Conservation (phyloP, 306 rosid species). For the Cucurbita pepo region DNA sequence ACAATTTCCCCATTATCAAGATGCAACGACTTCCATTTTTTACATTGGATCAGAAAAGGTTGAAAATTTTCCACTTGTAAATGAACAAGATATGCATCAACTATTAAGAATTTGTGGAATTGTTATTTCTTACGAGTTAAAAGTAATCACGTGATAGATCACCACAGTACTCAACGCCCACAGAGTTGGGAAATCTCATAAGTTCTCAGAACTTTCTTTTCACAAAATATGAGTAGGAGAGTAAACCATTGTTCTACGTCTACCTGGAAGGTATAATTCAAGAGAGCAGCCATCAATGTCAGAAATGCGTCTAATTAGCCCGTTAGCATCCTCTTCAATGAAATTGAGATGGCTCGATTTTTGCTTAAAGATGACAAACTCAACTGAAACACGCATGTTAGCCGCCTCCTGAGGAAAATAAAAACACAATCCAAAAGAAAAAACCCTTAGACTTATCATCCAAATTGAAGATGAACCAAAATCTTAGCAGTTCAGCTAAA, state of each 20-base stretch:
- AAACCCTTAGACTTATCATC: neutral
- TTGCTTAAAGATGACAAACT: constrained; percentile 53
- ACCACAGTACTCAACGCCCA: neutral
- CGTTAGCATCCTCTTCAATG: constrained; percentile 27
- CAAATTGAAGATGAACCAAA: neutral
- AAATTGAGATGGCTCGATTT: constrained; percentile 43
- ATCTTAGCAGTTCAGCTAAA: neutral
- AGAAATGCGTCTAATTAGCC: constrained; percentile 33
- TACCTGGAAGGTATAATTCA: constrained; percentile 47
- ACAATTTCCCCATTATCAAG: neutral
- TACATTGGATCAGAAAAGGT: neutral
- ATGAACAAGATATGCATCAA: neutral
- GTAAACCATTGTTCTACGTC: constrained; percentile 18
- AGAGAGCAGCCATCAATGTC: constrained; percentile 57
- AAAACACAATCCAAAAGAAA: neutral
- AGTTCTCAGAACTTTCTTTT: neutral
- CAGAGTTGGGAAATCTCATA: neutral
- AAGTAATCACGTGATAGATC: neutral
- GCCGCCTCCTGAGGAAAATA: constrained; percentile 39
- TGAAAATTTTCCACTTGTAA: neutral
- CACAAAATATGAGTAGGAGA: neutral
- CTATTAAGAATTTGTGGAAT: neutral
- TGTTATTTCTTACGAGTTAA: neutral
- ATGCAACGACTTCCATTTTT: neutral
- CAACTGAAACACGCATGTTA: constrained; percentile 50